phyloP scores from a whole-genome alignment of 768 basidiomycete genomes.

The Russula lepida region DNA sequence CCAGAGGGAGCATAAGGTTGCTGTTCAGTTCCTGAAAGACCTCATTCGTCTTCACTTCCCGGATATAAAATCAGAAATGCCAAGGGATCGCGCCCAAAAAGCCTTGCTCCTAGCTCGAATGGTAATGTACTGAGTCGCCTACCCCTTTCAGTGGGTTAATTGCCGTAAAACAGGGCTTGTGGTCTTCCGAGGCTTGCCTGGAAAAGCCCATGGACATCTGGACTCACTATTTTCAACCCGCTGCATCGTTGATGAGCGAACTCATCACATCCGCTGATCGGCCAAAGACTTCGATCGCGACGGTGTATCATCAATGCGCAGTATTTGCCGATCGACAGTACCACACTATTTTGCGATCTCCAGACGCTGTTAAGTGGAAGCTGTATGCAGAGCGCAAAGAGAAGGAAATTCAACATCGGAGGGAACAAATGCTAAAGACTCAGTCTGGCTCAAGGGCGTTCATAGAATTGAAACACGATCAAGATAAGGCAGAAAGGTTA shows the following conservation, averaged over 20 bases:
- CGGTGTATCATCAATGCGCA: slow-evolving; percentile 75
- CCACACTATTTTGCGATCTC: slow-evolving; percentile 55
- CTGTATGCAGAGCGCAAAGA: slow-evolving; percentile 66
- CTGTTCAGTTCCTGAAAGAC: slow-evolving; percentile 61
- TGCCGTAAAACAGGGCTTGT: slow-evolving; percentile 56
- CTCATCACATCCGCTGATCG: slow-evolving; percentile 8
- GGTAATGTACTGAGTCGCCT: slow-evolving; percentile 34
- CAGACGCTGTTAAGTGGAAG: slow-evolving; percentile 61
- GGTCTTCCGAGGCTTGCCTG: slow-evolving; percentile 82
- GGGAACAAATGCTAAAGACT: slow-evolving; percentile 29
- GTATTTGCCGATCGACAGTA: slow-evolving; percentile 87
- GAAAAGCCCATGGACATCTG: slow-evolving; percentile 70
- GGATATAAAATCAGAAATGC: slow-evolving; percentile 7
- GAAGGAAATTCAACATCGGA: slow-evolving; percentile 54
- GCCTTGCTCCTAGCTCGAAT: slow-evolving; percentile 53
- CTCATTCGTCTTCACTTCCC: slow-evolving; percentile 26
- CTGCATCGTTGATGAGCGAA: slow-evolving; percentile 33
- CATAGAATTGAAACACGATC: slow-evolving; percentile 30
- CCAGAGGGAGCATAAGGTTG: slow-evolving; percentile 75
- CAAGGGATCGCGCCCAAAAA: slow-evolving; percentile 17
- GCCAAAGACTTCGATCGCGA: slow-evolving; percentile 31
- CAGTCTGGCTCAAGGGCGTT: slow-evolving; percentile 21
- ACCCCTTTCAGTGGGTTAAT: neutral
- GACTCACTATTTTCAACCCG: slow-evolving; percentile 59
- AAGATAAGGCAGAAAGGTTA: slow-evolving; percentile 38